Conservation (phyloP, 441 rosid genomes). For the Erysimum pusillum region DNA sequence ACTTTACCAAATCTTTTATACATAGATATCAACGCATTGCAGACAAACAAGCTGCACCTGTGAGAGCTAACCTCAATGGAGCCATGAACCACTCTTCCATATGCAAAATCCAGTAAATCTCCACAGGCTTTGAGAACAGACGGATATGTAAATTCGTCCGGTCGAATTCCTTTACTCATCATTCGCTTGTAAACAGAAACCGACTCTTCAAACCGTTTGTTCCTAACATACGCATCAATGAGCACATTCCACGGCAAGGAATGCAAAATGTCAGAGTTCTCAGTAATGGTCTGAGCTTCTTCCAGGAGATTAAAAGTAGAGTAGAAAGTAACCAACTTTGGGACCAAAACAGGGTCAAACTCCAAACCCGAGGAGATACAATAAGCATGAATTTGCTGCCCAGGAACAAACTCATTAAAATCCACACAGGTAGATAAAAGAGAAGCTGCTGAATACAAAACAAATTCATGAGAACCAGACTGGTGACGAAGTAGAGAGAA, state of each 20-base stretch:
- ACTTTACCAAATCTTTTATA: conserved; percentile 67
- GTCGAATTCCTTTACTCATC: conserved; percentile 59
- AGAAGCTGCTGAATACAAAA: conserved; percentile 57
- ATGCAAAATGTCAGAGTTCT: conserved; percentile 52
- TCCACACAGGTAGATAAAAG: conserved; percentile 61
- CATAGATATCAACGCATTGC: conserved; percentile 80
- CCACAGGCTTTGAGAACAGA: conserved; percentile 86
- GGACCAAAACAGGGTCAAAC: conserved; percentile 62
- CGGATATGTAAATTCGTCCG: conserved; percentile 79
- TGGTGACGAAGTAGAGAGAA: conserved; percentile 58
- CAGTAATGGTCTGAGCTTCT: conserved; percentile 54
- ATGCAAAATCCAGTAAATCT: conserved; percentile 53
- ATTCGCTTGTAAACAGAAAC: conserved; percentile 60
- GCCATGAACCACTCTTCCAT: conserved; percentile 63
- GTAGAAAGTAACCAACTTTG: conserved; percentile 74
- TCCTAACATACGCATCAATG: conserved; percentile 63
- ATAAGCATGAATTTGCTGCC: conserved; percentile 67
- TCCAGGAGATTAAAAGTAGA: conserved; percentile 55
- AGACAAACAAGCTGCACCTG: conserved; percentile 61
- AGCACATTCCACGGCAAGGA: conserved; percentile 80
- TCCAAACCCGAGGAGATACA: conserved; percentile 63
- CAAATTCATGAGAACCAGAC: conserved; percentile 38
- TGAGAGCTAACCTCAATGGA: conserved; percentile 55
- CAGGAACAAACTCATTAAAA: conserved; percentile 52
- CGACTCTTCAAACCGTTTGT: conserved; percentile 56